These are phyloP conservation scores for Fusarium hostae DNA, from an alignment of 2,329 filamentous ascomycete species.

Conservation along the genomic window DNA sequence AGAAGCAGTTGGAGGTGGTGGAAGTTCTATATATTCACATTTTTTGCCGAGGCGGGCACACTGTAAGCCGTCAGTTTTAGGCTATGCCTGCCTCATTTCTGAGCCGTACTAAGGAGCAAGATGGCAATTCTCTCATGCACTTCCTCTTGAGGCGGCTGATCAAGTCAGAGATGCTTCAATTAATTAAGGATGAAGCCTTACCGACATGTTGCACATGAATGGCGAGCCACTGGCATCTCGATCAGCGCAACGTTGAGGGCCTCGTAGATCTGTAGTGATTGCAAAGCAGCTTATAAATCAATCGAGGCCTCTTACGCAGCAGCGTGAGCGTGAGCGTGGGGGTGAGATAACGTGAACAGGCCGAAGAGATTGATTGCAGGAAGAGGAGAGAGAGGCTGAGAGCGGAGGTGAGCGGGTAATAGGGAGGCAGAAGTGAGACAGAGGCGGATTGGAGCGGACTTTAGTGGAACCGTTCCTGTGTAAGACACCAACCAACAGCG, in stretches of 20 bases:
- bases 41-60: constrained; percentile 1
- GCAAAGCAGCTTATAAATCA: neutral
- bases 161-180: neutral
- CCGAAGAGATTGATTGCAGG: neutral
- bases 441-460: neutral
- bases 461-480: neutral
- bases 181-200: neutral
- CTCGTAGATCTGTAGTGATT: neutral
- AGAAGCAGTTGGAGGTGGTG: neutral
- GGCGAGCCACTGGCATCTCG: neutral
- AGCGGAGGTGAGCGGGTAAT: constrained; percentile 2
- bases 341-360: neutral
- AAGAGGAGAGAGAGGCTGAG: neutral
- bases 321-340: neutral
- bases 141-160: constrained; percentile 5
- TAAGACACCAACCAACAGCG: neutral
- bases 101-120: neutral
- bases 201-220: constrained; percentile 6
- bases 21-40: constrained; percentile 4
- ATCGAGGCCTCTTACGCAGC: neutral
- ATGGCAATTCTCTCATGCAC: constrained; percentile 9
- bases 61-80: neutral
- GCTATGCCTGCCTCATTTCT: neutral
- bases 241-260: neutral
- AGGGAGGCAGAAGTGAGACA: neutral